These are phyloP conservation scores for Tirmania nivea DNA, from an alignment of 495 filamentous ascomycete genomes.

Conservation along the genomic window DNA sequence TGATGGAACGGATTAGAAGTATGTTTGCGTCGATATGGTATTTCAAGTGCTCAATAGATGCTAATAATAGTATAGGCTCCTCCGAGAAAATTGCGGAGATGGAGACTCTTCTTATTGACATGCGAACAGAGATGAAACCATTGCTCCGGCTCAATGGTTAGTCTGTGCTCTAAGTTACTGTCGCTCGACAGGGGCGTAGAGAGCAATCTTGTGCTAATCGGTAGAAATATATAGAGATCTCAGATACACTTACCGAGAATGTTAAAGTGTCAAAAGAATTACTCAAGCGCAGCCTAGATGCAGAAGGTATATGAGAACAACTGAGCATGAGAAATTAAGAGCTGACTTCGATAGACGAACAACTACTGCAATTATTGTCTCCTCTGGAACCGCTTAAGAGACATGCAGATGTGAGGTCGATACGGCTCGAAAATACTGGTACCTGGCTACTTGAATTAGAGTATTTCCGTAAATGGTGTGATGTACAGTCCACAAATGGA, in stretches of 20 bases:
- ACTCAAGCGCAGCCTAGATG: no score
- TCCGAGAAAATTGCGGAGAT: background rate
- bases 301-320: no score
- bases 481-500: background rate
- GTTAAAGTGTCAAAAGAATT: no score
- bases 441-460: background rate
- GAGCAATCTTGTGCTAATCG: no score
- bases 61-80: background rate
- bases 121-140: background rate
- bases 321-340: no score
- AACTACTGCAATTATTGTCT: background rate
- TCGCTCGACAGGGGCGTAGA: no score
- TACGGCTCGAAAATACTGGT: background rate
- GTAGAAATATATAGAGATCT: no score
- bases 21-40: no score
- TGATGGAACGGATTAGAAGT: background rate
- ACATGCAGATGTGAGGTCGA: background rate
- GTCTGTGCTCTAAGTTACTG: no score
- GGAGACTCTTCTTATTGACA: background rate
- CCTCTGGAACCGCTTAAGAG: background rate
- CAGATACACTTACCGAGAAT: no score
- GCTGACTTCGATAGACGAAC: background rate
- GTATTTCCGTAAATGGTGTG: background rate
- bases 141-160: background rate
- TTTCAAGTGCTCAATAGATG: no score